phyloP scores from a whole-genome alignment of 345 rosid species.

The Citrus cavaleriei region DNA sequence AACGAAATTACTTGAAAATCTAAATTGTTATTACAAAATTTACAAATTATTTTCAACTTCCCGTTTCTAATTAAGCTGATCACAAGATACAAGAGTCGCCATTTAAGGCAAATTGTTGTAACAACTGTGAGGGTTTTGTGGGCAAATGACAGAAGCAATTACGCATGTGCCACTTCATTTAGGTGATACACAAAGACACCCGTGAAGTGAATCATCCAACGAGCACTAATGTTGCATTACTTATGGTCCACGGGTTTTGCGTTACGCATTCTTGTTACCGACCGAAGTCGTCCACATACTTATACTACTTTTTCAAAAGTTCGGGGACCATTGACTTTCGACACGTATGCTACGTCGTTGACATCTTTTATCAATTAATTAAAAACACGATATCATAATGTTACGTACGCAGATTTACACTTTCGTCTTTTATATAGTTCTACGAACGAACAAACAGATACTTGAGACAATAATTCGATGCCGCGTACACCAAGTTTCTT shows the following conservation, averaged over 20 bases:
- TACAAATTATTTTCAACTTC: background rate
- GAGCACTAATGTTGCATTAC: background rate
- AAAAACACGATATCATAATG: background rate
- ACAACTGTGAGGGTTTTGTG: background rate
- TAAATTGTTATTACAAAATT: background rate
- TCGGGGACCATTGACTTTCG: background rate
- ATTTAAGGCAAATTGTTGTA: background rate
- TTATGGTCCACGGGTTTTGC: background rate
- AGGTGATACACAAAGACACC: background rate
- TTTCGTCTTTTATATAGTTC: background rate
- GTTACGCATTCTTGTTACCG: background rate
- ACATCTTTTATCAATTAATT: background rate
- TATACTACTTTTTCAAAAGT: background rate
- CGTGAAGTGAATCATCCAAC: background rate
- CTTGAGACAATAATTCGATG: background rate
- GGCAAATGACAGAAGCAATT: background rate
- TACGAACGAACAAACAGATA: too few species aligned
- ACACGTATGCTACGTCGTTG: background rate
- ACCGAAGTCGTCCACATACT: background rate
- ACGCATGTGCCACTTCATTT: background rate
- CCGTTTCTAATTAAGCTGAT: background rate
- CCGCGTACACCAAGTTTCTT: background rate
- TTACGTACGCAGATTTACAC: background rate
- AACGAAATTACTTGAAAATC: background rate
- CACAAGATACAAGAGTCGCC: background rate